Evolutionary conservation across 1,139 yeast genomes (phyloP).

Genomic region (Debaryomyces psychrophilus): DNA sequence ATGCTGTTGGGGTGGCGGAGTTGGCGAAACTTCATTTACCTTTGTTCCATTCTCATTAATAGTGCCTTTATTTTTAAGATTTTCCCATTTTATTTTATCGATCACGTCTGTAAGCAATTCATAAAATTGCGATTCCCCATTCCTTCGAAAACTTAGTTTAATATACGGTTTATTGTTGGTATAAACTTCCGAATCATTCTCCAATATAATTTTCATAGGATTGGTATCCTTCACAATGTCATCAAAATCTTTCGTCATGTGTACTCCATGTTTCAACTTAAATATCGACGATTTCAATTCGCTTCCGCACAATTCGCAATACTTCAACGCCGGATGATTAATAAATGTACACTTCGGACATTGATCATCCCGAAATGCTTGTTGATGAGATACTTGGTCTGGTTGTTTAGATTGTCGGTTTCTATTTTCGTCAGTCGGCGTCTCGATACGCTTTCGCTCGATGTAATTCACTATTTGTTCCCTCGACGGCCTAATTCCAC

Average conservation of each 20-base stretch:
- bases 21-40: constrained; percentile 16
- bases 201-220: constrained; percentile 30
- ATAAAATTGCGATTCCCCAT: constrained; percentile 56
- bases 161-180: constrained; percentile 41
- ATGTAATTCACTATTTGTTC: constrained; percentile 16
- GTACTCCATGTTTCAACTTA: constrained; percentile 6
- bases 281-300: constrained; percentile 35
- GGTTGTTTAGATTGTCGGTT: not conserved
- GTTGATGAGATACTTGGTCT: not conserved
- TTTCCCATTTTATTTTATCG: constrained; percentile 52
- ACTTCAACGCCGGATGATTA: constrained; percentile 76
- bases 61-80: constrained; percentile 37
- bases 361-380: constrained; percentile 37
- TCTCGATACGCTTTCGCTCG: constrained; percentile 17
- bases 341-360: constrained; percentile 86
- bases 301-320: constrained; percentile 88
- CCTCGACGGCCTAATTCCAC: constrained; percentile 61
- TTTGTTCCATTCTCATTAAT: constrained; percentile 44
- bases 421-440: not conserved
- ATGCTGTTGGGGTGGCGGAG: constrained; percentile 15
- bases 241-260: constrained; percentile 4
- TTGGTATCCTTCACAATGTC: constrained; percentile 15
- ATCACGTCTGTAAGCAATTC: constrained; percentile 44
- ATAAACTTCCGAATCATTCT: constrained; percentile 35
- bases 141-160: constrained; percentile 64